Evolutionary conservation across 148 eudicot genomes (phyloP), one percentile per base, ranked within the genome.

Genomic region (Fallopia convolvulus): DNA sequence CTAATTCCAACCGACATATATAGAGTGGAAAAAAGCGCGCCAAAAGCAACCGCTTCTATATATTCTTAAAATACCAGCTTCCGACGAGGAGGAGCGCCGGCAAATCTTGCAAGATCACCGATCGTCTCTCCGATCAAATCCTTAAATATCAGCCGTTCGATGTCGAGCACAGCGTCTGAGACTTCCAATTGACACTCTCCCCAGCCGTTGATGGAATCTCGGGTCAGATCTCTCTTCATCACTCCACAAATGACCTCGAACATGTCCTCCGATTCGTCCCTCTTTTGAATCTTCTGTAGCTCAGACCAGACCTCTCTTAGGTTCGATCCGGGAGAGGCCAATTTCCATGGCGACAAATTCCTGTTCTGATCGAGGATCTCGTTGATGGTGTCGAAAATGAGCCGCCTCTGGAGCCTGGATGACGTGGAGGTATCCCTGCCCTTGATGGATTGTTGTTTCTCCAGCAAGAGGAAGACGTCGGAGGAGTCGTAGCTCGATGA

Each of bases 111-210:
- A 2, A 93, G 86, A 79, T 93, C 98, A 4, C 84, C 80, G 72
- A 96, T 90, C 0, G 89, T 84, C 53, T 96, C 99, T 2, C 88
- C 85, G 12, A 96, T 84, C 52, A 96, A 76, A 76, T 96, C 99
- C 88, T 93, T 96, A 78, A 89, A 96, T 81, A 96, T 85, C 52
- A 90, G 49, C 80, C 98, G 82, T 79, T 96, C 99, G 70, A 96
- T 90, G 82, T 96, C 91, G 78, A 96, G 70, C 26, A 90, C 86
- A 1, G 85, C 88, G 61, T 91, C 97, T 1, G 98, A 90, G 83
- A 79, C 75, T 90, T 96, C 98, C 75, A 89, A 66, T 18, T 83
- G 91, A 71, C 77, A 82, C 63, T 86, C 92, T 13, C 80, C 90
- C 99, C 99, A 96, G 0, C 86, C 95, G 66, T 75, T 85, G 75